Evolutionary conservation across 2,329 filamentous ascomycete species (phyloP).

Genomic region (Xylaria sp.): DNA sequence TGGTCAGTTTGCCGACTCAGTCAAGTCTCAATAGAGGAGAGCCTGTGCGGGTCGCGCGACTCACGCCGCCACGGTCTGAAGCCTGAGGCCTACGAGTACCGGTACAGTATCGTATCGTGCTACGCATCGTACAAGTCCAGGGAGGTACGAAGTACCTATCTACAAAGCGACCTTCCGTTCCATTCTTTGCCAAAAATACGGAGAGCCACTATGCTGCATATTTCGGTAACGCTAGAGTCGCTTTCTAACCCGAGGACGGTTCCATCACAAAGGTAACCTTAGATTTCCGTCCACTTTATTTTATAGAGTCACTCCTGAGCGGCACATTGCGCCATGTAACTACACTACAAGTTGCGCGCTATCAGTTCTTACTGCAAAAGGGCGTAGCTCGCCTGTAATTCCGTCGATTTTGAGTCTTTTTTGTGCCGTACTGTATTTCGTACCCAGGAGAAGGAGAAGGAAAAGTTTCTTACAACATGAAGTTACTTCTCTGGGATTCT

Average conservation of each 20-base stretch:
- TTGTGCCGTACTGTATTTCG: not conserved
- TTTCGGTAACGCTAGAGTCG: constrained; percentile 31
- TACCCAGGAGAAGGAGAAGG: not conserved
- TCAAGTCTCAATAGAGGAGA: not conserved
- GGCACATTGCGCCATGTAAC: not conserved
- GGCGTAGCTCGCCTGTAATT: not conserved
- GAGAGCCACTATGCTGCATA: constrained; percentile 22
- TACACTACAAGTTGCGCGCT: not conserved
- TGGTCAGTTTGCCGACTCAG: not conserved
- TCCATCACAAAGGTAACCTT: constrained; percentile 33
- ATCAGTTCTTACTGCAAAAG: too few relatives aligned
- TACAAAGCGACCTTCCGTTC: constrained; percentile 1
- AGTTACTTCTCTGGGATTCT: not conserved
- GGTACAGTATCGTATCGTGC: not conserved
- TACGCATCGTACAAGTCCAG: not conserved
- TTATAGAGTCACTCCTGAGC: not conserved
- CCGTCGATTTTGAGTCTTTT: not conserved
- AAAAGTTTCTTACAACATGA: not conserved
- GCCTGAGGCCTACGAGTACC: not conserved
- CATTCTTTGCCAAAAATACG: constrained; percentile 24
- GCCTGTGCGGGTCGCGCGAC: not conserved
- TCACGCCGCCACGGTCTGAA: not conserved
- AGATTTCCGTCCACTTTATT: constrained; percentile 9
- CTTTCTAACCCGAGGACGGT: constrained; percentile 29
- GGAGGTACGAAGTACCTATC: not conserved